Evolutionary conservation across 768 basidiomycete genomes (phyloP), one percentile per base, ranked within the genome.

Genomic region (Lentinus tigrinus): DNA sequence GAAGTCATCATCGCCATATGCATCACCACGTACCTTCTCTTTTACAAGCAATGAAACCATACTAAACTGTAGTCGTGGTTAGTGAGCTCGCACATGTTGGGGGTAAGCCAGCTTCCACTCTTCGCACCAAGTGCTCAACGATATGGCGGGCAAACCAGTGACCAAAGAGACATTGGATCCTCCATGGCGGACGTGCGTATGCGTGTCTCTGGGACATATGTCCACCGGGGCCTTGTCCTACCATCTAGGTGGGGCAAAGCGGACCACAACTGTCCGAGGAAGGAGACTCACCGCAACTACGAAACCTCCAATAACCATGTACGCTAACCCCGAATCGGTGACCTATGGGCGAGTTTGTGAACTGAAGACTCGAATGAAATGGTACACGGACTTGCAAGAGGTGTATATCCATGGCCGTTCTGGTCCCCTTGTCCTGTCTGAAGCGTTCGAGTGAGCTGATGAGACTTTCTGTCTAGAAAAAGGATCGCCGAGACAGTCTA

Each of bases 41-140:
- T 91, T 91, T 44, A 94, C 82, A 14, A 94, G 74, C 19, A 94
- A 77, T 3, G 93, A 93, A 36, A 91, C 75, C 80, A 93, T 82
- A 27, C 91, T 92, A 71, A 95, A 95, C 91, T 93, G 63, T 52
- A 48, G 21, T 21, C 21, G 40, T 8, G 17, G 17, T 42, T 3
- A 42, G 40, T 31, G 11, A n/a, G 38, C 17, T 16, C 39, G 6
- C 39, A 37, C 11, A 39, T 14, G 55, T 53, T 17, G 47, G 40
- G 23, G 10, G 16, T 16, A 17, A 34, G 17, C 31, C 31, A 31
- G 31, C 11, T 31, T 11, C 31, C 31, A 11, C 31, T 31, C 31
- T 31, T 11, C 3, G 3, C 31, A 6, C 11, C 31, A 31, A 31
- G 31, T 11, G 11, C 11, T 31, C 31, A 11, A 31, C 31, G 31